Evolutionary conservation across 305 asterid genomes (phyloP).

Genomic region (Caryopteris hybrid): DNA sequence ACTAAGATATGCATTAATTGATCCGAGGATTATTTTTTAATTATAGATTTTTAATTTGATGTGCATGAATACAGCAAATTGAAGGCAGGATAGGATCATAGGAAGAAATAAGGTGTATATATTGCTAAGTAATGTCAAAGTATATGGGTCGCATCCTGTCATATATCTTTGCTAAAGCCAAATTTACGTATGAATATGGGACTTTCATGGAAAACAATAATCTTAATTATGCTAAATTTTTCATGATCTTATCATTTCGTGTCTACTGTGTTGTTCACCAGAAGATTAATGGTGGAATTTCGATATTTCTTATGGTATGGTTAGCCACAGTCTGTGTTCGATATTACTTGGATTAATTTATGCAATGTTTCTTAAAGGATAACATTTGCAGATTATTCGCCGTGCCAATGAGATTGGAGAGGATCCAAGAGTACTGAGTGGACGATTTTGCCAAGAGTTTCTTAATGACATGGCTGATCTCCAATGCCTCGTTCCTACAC

Average conservation of each 20-base stretch:
- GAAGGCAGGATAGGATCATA: not conserved
- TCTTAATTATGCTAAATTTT: not conserved
- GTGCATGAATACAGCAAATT: not conserved
- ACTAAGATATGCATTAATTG: not conserved
- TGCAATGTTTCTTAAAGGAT: constrained; percentile 5
- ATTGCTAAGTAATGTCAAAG: not conserved
- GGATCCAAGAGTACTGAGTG: constrained; percentile 67
- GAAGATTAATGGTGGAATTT: not conserved
- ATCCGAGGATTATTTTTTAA: not conserved
- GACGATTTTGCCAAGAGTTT: constrained; percentile 75
- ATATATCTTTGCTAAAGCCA: not conserved
- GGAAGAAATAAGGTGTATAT: not conserved
- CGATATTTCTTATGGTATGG: not conserved
- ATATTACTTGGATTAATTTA: not conserved
- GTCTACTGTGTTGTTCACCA: not conserved
- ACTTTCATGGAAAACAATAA: not conserved
- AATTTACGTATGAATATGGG: not conserved
- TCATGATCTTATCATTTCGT: not conserved
- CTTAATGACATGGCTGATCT: constrained; percentile 83
- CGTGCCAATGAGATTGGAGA: constrained; percentile 78
- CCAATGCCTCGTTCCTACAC: constrained; percentile 84
- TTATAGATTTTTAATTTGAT: not conserved
- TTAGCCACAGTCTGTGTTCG: not conserved
- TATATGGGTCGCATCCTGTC: not conserved
- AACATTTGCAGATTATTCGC: constrained; percentile 60